Evolutionary conservation across 768 basidiomycete species (phyloP), one percentile per base, ranked within the genome.

Genomic region (Tricholomella constricta): DNA sequence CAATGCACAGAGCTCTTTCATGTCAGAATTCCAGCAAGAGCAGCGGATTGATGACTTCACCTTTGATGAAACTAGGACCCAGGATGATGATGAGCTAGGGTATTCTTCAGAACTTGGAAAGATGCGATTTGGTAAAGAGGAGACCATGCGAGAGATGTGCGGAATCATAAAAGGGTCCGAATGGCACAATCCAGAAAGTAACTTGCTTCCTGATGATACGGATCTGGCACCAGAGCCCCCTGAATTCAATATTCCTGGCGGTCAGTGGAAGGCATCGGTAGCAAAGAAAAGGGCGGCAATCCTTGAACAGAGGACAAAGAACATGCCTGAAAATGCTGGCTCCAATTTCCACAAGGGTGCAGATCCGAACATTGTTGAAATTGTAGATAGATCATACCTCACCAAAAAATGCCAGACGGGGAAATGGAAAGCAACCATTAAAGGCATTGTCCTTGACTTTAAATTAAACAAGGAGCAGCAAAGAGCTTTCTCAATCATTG

Each of bases 401-500:
- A 2, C 38, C 2, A 29, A 31, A 0, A 3, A 32, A 1, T 61
- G 54, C 20, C 19, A 27, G 8, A 6, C 22, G 15, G 6, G 4
- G 1, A 5, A 48, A 15, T 48, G 48, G 37, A 8, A 23, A 5
- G 19, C 17, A 2, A n/a, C 27, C 1, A 36, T 47, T 5, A 15
- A 34, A 8, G 20, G 19, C 9, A 15, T 47, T 20, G 6, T 23
- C 4, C 43, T 1, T 12, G 17, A 25, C 2, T 55, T 42, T 19
- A 34, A 20, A 2, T 25, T 53, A 2, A 63, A 56, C 49, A 32
- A 26, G 4, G 52, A 56, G 35, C 52, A 54, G 35, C 19, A 46
- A n/a, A 26, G 48, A 22, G 57, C 55, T 12, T 63, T 58, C 38
- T 4, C 35, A 25, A 63, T 63, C 19, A 55, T 63, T 2, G 57